Conservation (phyloP, 2,329 filamentous ascomycete species). For the Pestalotiopsis sp. region DNA sequence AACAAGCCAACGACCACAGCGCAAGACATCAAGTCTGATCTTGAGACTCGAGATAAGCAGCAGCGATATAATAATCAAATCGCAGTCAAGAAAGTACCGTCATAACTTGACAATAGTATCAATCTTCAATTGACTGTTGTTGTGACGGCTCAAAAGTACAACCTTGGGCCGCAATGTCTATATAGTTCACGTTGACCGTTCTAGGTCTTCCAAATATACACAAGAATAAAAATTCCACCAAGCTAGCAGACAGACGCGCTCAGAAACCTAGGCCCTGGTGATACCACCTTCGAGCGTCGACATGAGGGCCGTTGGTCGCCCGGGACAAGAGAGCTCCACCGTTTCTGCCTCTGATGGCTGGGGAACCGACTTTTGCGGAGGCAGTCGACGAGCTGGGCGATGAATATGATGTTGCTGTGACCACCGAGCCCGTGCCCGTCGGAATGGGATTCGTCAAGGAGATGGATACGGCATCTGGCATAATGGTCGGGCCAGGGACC, state of each 20-base stretch:
- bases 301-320: not conserved
- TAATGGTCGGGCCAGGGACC: conserved; percentile 15
- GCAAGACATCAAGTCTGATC: not conserved
- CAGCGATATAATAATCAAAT: not conserved
- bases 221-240: not conserved
- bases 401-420: not conserved
- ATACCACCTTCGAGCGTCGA: conserved; percentile 8
- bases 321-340: not conserved
- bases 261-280: conserved; percentile 7
- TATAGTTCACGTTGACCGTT: not conserved
- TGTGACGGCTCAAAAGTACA: not conserved
- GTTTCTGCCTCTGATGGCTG: not conserved
- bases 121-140: not conserved
- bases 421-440: conserved; percentile 8
- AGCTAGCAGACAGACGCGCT: not conserved
- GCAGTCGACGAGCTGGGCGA: not conserved
- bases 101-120: not conserved
- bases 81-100: too few species aligned
- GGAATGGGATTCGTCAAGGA: conserved; percentile 8
- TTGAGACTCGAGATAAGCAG: not conserved
- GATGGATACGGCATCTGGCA: conserved; percentile 12
- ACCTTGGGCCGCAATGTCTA: not conserved
- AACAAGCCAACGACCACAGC: not conserved
- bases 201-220: not conserved
- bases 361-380: not conserved